These are phyloP conservation scores for Crithidia brevicula DNA, from an alignment of 208 protist genomes.

Conservation along the genomic window DNA sequence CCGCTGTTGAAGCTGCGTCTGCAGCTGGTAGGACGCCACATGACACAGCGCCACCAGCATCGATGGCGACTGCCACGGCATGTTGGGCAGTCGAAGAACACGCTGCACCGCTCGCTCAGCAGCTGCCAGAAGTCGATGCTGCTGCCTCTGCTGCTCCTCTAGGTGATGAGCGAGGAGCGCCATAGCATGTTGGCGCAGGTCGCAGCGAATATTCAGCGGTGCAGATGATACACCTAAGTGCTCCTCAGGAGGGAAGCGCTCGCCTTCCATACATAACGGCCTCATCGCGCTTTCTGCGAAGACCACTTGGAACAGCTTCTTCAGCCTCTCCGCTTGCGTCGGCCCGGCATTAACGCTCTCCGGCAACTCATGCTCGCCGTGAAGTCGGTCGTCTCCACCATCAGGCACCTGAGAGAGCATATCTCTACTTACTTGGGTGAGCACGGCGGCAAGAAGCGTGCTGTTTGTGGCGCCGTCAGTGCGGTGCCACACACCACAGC, in stretches of 20 bases:
- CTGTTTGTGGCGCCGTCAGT: not conserved
- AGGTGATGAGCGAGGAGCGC: not conserved
- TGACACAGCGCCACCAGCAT: slow-evolving; percentile 24
- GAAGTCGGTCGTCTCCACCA: too few species aligned
- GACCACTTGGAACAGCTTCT: too few species aligned
- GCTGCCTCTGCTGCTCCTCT: slow-evolving; percentile 20
- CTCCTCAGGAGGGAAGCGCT: too few species aligned
- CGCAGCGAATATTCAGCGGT: too few species aligned
- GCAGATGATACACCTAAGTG: too few species aligned
- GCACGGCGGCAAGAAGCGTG: not conserved
- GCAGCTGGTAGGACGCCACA: slow-evolving; percentile 24
- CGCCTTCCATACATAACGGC: too few species aligned
- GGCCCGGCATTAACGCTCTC: too few species aligned
- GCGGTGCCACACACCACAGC: too few species aligned
- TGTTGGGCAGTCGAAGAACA: slow-evolving; percentile 9
- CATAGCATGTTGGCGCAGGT: too few species aligned
- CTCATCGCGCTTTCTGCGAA: too few species aligned
- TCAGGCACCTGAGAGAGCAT: not conserved
- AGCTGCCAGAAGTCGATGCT: slow-evolving; percentile 28
- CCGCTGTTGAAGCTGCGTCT: slow-evolving; percentile 17
- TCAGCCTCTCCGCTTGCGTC: too few species aligned
- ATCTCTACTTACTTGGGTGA: not conserved
- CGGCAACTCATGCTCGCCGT: too few species aligned
- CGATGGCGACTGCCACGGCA: slow-evolving; percentile 16
- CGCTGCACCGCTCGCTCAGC: slow-evolving; percentile 25